Conservation (phyloP, 345 rosid species). For the Hypericum androsaemum region DNA sequence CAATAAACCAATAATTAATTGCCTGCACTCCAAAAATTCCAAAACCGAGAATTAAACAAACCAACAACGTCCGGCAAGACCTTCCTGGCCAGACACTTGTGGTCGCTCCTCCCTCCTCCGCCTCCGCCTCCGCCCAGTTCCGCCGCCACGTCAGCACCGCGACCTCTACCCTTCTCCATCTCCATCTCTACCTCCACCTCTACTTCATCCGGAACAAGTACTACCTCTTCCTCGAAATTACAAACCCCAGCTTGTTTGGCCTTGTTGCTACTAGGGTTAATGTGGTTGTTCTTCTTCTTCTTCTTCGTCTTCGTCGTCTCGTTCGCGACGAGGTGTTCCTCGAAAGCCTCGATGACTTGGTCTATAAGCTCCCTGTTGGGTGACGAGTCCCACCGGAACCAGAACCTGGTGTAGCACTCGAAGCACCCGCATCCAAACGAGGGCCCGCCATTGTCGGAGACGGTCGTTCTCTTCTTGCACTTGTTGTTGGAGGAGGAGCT, state of each 20-base stretch:
- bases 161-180: neutral
- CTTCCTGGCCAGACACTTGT: conserved; percentile 81
- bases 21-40: conserved; percentile 80
- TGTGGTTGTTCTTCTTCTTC: too few relatives aligned
- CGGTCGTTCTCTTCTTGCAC: conserved; percentile 22
- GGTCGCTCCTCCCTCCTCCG: conserved; percentile 12
- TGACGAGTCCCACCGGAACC: conserved; percentile 88
- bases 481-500: conserved; percentile 22
- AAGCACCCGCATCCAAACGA: conserved; percentile 72
- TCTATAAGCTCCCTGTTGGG: conserved; percentile 77
- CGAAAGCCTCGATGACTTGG: conserved; percentile 74
- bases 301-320: conserved; percentile 27
- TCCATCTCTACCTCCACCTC: conserved; percentile 1
- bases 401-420: conserved; percentile 75
- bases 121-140: neutral
- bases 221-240: too few relatives aligned
- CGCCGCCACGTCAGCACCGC: neutral
- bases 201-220: neutral
- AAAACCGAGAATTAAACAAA: conserved; percentile 68
- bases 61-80: conserved; percentile 96
- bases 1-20: too few relatives aligned
- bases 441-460: conserved; percentile 30
- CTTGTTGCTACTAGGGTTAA: too few relatives aligned
- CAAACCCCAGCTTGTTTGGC: too few relatives aligned
- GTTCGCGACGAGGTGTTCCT: conserved; percentile 44